Evolutionary conservation across 1,284 basidiomycete genomes (phyloP), one percentile per base, ranked within the genome.

Genomic region (Sanghuangporus sanghuang): DNA sequence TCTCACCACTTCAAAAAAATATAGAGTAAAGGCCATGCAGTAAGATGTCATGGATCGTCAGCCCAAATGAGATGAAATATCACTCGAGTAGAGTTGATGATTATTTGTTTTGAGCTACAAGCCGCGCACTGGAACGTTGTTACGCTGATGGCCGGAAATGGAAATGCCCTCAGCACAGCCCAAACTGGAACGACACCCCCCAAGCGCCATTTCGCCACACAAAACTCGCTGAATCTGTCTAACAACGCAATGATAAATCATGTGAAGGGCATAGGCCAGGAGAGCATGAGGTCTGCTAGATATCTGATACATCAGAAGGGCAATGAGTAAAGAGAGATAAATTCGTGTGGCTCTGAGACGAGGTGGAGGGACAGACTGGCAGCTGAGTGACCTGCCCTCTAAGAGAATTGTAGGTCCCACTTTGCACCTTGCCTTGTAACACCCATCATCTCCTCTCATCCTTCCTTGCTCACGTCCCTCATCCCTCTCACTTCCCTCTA

Each of bases 381-480:
- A 32, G 27, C 27, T 32, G 27, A 32, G 27, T 32, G 27, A 32
- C 27, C 27, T 32, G 12, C 42, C 42, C 42, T n/a, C n/a, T 44
- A 12, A 11, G 49, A 12, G 12, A 27, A 12, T 52, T 9, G 49
- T 52, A 6, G n/a, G 49, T 49, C n/a, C n/a, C 40, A 49, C 38
- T 32, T 61, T 61, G 18, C 59, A 38, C 59, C 49, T 61, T 53
- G 40, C 52, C 18, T 27, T 44, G 48, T 23, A 52, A 52, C 49
- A 21, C 38, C 49, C 39, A 61, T 44, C 59, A 52, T 36, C 59
- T 50, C 46, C 23, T 50, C 32, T 40, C 18, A 3, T n/a, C 6
- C 49, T 39, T 14, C n/a, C 49, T 52, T 36, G 6, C 21, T 42
- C 59, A 38, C 52, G n/a, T 23, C 18, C 39, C 46, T 39, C 49